Conservation (phyloP, 768 basidiomycete species). For the Ramaria rubella region DNA sequence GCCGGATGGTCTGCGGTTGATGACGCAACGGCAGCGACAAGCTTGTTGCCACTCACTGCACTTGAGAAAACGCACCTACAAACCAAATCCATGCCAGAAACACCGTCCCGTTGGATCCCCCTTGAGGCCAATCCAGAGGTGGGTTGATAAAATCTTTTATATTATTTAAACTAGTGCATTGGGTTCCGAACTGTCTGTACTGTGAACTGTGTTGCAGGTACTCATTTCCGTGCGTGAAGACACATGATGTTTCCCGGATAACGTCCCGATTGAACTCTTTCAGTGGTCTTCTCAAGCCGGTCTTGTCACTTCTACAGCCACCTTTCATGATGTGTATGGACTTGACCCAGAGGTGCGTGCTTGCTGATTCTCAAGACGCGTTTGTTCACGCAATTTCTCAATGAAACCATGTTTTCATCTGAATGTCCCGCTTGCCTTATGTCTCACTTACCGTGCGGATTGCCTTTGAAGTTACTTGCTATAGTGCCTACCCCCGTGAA, state of each 20-base stretch:
- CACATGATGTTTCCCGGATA: no score
- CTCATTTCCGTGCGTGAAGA: no score
- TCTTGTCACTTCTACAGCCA: slow-evolving; percentile 39
- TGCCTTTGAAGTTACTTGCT: slow-evolving; percentile 48
- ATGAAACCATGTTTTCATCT: background rate
- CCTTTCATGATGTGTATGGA: slow-evolving; percentile 69
- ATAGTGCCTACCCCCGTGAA: slow-evolving; percentile 71
- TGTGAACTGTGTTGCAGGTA: background rate
- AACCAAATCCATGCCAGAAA: background rate
- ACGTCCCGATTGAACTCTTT: background rate
- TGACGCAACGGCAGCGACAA: no score
- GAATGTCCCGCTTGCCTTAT: background rate
- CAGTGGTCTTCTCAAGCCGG: slow-evolving; percentile 73
- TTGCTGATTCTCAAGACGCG: background rate
- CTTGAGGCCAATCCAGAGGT: slow-evolving; percentile 71
- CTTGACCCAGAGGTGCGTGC: slow-evolving; percentile 54
- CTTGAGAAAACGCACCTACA: no score
- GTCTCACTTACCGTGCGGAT: background rate
- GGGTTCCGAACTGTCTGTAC: slow-evolving; percentile 39
- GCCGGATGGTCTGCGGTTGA: background rate
- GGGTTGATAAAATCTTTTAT: slow-evolving; percentile 1
- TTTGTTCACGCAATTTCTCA: background rate
- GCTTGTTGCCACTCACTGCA: no score
- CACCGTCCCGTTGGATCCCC: slow-evolving; percentile 59
- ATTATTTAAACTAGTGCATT: background rate